Evolutionary conservation across 2,329 filamentous ascomycete genomes (phyloP).

Genomic region (Diaporthe nobilis): DNA sequence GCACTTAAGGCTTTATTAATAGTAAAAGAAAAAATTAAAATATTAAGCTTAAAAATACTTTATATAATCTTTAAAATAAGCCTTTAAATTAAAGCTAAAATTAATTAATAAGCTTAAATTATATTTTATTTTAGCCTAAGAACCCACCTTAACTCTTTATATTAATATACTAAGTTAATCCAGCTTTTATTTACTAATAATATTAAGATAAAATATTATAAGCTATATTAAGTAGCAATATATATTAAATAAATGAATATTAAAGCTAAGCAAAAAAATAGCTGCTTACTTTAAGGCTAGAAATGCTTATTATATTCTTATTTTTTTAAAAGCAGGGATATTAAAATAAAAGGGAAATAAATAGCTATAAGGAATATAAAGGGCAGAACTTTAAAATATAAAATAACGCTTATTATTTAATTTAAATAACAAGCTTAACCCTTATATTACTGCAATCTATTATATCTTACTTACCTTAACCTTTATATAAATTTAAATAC

Average conservation of each 20-base stretch:
- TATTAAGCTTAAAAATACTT: background rate
- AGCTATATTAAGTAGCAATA: background rate
- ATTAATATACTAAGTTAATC: background rate
- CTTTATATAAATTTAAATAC: background rate
- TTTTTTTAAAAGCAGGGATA: background rate
- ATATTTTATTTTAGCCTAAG: background rate
- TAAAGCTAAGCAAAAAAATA: background rate
- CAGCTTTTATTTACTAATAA: background rate
- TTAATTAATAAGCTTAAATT: background rate
- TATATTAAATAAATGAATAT: background rate
- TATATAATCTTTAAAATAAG: background rate
- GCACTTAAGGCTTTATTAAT: background rate
- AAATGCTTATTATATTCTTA: background rate
- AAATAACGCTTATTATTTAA: background rate
- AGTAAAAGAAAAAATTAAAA: background rate
- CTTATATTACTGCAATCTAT: background rate
- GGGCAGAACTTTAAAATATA: background rate
- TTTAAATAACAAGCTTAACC: background rate
- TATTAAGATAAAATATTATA: background rate
- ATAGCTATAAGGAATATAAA: too few relatives aligned
- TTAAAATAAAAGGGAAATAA: background rate
- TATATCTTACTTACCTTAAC: background rate
- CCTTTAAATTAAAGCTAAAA: background rate
- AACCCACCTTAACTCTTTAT: background rate
- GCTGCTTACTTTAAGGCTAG: fast-evolving